A percentile compares a stretch with the other conserved stretches of the same genome.
Evolutionary conservation across 2,329 filamentous ascomycete genomes (phyloP).

Genomic region (Claviceps maximensis): DNA sequence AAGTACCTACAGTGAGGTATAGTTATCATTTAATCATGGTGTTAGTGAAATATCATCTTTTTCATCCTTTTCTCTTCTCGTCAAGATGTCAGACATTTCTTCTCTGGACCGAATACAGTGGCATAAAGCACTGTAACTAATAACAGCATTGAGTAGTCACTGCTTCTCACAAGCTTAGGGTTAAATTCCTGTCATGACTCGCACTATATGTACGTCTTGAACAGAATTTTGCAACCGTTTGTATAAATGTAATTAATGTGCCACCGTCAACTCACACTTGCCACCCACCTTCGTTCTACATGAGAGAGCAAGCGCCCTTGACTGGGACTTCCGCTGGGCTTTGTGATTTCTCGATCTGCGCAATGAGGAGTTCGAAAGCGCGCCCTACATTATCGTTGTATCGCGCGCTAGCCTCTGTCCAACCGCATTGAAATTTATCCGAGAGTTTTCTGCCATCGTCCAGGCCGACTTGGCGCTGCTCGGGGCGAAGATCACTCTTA

Average conservation of each 20-base stretch:
- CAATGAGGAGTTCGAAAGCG: constrained; percentile 88
- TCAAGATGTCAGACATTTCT: not conserved
- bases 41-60: not conserved
- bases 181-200: not conserved
- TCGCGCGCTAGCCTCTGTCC: constrained; percentile 86
- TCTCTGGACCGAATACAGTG: not conserved
- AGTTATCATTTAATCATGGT: too few relatives aligned
- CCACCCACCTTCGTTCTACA: constrained; percentile 40
- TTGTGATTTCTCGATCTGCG: constrained; percentile 86
- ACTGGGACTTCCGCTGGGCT: constrained; percentile 75
- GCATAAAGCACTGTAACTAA: not conserved
- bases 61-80: not conserved
- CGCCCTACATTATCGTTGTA: constrained; percentile 90
- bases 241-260: not conserved
- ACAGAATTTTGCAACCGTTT: not conserved
- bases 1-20: not conserved
- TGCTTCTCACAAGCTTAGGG: not conserved
- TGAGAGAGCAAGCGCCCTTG: constrained; percentile 69
- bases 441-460: constrained; percentile 78
- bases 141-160: not conserved
- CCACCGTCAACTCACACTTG: not conserved
- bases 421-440: constrained; percentile 80
- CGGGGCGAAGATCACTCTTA: constrained; percentile 85
- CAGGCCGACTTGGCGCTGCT: constrained; percentile 78
- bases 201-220: not conserved